Percentiles rank a stretch among this genome's conserved stretches.
Conservation (phyloP, 2,329 filamentous ascomycete genomes). For the Fonsecaea pedrosoi region DNA sequence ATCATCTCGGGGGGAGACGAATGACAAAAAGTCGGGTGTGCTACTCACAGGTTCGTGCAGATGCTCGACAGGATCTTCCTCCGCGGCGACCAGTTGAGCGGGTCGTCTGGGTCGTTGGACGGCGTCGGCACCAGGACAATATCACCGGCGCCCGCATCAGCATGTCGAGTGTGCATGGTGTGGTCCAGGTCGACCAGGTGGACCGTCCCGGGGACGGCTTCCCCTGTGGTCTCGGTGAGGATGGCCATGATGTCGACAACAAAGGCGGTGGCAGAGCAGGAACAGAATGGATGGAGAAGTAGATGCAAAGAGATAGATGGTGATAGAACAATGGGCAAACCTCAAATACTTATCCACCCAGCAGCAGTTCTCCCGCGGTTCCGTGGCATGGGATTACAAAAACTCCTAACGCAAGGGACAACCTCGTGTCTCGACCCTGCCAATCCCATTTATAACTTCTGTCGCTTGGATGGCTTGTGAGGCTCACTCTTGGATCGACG, state of each 20-base stretch:
- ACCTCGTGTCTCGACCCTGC: too few species aligned
- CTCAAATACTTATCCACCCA: too few species aligned
- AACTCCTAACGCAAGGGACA: too few species aligned
- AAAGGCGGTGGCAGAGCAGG: too few species aligned
- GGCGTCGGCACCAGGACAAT: constrained; percentile 48
- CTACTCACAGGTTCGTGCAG: constrained; percentile 46
- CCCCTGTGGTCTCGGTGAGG: constrained; percentile 18
- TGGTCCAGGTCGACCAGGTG: constrained; percentile 47
- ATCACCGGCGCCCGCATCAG: constrained; percentile 37
- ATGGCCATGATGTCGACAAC: constrained; percentile 13
- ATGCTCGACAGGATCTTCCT: constrained; percentile 46
- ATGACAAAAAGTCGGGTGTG: not conserved
- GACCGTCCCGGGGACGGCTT: constrained; percentile 46
- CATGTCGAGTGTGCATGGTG: constrained; percentile 35
- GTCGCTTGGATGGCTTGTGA: too few species aligned
- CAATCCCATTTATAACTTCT: too few species aligned
- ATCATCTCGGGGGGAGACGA: not conserved
- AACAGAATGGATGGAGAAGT: too few species aligned
- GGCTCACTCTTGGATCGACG: too few species aligned
- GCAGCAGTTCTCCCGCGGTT: too few species aligned
- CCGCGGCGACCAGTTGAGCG: constrained; percentile 47
- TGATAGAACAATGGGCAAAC: too few species aligned
- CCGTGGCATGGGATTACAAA: too few species aligned
- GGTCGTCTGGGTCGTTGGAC: constrained; percentile 50
- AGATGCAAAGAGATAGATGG: not conserved